Conservation (phyloP, 176 grass and related monocot genomes). For the Aechmea fasciata region DNA sequence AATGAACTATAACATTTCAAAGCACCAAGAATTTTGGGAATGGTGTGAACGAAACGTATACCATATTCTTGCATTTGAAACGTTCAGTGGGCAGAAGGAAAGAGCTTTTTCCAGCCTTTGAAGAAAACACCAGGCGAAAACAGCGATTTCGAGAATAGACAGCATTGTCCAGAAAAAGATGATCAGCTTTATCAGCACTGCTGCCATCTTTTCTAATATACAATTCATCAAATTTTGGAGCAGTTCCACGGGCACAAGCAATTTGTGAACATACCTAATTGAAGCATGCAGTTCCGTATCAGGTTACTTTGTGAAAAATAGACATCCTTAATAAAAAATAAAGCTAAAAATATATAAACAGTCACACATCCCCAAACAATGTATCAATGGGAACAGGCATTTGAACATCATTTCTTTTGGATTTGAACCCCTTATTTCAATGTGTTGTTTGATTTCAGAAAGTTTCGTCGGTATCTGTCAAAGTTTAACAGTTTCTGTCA, state of each 20-base stretch:
- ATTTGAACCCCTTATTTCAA: too few species aligned
- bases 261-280: slow-evolving; percentile 66
- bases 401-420: too few species aligned
- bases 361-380: background rate
- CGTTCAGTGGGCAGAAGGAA: slow-evolving; percentile 69
- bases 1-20: slow-evolving; percentile 10
- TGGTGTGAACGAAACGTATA: slow-evolving; percentile 31
- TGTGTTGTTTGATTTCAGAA: too few species aligned
- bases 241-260: slow-evolving; percentile 30
- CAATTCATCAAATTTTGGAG: slow-evolving; percentile 49
- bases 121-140: slow-evolving; percentile 85
- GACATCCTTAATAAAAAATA: background rate
- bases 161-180: slow-evolving; percentile 72
- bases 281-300: slow-evolving; percentile 19
- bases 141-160: slow-evolving; percentile 95
- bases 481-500: too few species aligned
- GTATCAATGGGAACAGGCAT: background rate
- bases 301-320: background rate
- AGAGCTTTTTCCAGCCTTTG: slow-evolving; percentile 78
- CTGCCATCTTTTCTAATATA: slow-evolving; percentile 62
- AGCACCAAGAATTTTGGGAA: slow-evolving; percentile 3
- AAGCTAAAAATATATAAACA: background rate
- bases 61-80: slow-evolving; percentile 88
- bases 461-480: too few species aligned
- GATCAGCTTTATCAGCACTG: slow-evolving; percentile 20